Evolutionary conservation across 331 rosid species (phyloP), one percentile per base, ranked within the genome.

Genomic region (Pyracantha coccinea): DNA sequence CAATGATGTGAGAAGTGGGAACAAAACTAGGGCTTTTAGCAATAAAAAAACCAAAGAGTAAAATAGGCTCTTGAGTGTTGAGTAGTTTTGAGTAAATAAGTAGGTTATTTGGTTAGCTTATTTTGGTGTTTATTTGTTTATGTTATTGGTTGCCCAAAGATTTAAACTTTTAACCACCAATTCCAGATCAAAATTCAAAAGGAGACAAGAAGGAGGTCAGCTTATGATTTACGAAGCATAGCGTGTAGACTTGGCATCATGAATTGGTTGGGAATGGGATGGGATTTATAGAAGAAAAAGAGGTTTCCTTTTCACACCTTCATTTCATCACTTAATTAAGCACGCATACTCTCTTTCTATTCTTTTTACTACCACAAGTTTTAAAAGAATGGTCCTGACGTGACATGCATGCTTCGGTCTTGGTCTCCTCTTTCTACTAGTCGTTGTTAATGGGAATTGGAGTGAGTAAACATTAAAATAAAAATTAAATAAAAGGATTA

Each of bases 191-290:
- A 15, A 21, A 1, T 20, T 35, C 44, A 27, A 9, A 61, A 32
- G 71, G 80, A 52, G 85, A 81, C 86, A 89, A 71, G 66, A 53
- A 25, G 79, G 75, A 32, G 80, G 85, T 79, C 75, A 75, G 66
- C 72, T 20, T 71, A 83, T 81, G 81, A 79, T 78, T 82, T 53
- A 67, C 75, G 58, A 65, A 38, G 24, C 54, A 75, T 60, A 54
- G 50, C 81, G 59, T 82, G 76, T 64, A 69, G 45, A 78, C 68
- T 78, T 65, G 74, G 68, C 75, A 74, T 23, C 66, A 20, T 77
- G 77, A 66, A 84, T 79, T 64, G 61, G 70, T 68, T 50, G 79
- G 70, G 69, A 50, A 68, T 31, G 79, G 70, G 69, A 50, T 17
- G 57, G 57, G 57, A 2, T 17, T 3, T 21, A 17, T 52, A 17